Evolutionary conservation across 2,329 filamentous ascomycete genomes (phyloP).

Genomic region (Clonostachys chloroleuca): DNA sequence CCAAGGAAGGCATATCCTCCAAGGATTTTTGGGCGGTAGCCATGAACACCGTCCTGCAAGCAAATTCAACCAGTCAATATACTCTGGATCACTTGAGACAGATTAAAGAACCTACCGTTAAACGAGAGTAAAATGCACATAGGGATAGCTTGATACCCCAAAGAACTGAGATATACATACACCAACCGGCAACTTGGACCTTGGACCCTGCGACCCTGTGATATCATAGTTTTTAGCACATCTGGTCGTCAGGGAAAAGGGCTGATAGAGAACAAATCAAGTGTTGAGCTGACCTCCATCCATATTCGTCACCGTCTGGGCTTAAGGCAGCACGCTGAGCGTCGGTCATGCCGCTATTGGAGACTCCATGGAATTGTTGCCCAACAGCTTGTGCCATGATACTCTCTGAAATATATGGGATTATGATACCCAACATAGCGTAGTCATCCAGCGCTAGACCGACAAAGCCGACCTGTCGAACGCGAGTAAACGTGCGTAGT

Average conservation of each 20-base stretch:
- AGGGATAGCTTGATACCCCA: conserved; percentile 50
- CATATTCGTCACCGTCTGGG: conserved; percentile 34
- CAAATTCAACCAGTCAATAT: background rate
- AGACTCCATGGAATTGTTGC: conserved; percentile 36
- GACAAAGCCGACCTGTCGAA: conserved; percentile 1
- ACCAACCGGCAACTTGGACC: conserved; percentile 46
- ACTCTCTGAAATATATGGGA: conserved; percentile 44
- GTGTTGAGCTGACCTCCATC: conserved; percentile 6
- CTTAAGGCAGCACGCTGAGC: conserved; percentile 35
- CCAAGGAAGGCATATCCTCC: too few species aligned
- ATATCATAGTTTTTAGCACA: conserved; percentile 31
- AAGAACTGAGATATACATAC: conserved; percentile 41
- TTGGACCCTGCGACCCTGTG: conserved; percentile 45
- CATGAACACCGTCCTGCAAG: background rate
- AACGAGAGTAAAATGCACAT: conserved; percentile 42
- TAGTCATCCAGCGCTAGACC: conserved; percentile 1
- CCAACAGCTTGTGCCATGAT: conserved; percentile 41
- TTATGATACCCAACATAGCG: conserved; percentile 10
- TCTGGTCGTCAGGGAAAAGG: conserved; percentile 19
- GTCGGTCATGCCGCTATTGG: conserved; percentile 50
- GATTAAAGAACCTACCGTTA: conserved; percentile 1
- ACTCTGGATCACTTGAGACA: conserved; percentile 1
- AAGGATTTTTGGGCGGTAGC: too few species aligned
- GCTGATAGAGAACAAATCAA: background rate
- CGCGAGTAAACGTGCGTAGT: background rate